Conservation (phyloP, 331 rosid species). For the Dryas integrifolia region DNA sequence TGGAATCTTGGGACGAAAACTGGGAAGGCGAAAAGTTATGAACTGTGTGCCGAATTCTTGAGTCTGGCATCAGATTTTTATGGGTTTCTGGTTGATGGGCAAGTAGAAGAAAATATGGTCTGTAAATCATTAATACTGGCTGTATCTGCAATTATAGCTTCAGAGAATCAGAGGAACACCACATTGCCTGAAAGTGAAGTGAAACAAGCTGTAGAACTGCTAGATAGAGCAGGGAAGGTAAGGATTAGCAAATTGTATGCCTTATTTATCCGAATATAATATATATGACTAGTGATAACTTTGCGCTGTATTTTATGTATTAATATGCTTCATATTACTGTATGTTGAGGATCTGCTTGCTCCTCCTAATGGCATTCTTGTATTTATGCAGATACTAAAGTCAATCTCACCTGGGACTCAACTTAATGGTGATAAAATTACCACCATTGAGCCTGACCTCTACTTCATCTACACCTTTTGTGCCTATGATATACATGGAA, state of each 20-base stretch:
- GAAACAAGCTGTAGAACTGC: conserved; percentile 57
- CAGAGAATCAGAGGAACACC: conserved; percentile 56
- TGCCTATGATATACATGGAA: conserved; percentile 72
- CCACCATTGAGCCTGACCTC: conserved; percentile 52
- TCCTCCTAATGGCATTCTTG: conserved; percentile 19
- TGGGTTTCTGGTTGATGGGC: conserved; percentile 40
- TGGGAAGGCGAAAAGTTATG: conserved; percentile 62
- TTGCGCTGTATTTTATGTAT: neutral
- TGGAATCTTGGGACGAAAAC: conserved; percentile 82
- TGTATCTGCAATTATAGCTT: conserved; percentile 69
- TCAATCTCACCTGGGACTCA: conserved; percentile 46
- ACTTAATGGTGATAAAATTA: conserved; percentile 36
- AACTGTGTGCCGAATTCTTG: conserved; percentile 65
- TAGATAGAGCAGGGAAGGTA: conserved; percentile 91
- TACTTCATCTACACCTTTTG: conserved; percentile 63
- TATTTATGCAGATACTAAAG: conserved; percentile 66
- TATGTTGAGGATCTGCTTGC: conserved; percentile 21
- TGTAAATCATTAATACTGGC: conserved; percentile 68
- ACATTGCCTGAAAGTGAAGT: conserved; percentile 66
- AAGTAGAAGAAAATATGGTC: conserved; percentile 53
- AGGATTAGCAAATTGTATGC: conserved; percentile 10
- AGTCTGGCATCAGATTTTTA: conserved; percentile 70
- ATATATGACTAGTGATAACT: neutral
- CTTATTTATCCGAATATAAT: neutral
- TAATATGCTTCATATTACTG: neutral